These are phyloP conservation scores for Hymenoscyphus repandus DNA, from an alignment of 2,329 filamentous ascomycete species.

Conservation along the genomic window DNA sequence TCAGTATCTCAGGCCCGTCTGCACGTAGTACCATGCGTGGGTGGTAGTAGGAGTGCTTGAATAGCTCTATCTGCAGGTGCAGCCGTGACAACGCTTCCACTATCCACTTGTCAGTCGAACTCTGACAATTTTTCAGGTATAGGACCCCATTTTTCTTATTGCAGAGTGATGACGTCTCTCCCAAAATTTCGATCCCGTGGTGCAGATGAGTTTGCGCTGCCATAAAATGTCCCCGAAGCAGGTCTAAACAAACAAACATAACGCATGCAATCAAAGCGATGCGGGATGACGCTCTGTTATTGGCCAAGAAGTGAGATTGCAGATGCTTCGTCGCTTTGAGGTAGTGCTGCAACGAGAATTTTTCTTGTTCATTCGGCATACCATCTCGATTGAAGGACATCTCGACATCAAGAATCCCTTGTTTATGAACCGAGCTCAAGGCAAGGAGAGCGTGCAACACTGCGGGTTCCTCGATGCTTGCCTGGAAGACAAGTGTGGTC, in stretches of 20 bases:
- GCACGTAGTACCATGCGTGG: background rate
- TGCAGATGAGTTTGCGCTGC: conserved; percentile 20
- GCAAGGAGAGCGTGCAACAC: conserved; percentile 36
- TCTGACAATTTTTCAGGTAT: background rate
- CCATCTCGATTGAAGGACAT: conserved; percentile 15
- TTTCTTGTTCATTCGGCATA: conserved; percentile 21
- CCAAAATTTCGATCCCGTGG: conserved; percentile 20
- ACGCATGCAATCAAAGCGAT: conserved; percentile 21
- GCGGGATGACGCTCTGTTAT: conserved; percentile 13
- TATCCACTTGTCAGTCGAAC: conserved; percentile 39
- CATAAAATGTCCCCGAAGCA: conserved; percentile 16
- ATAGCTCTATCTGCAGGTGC: conserved; percentile 30
- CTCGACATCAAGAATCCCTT: conserved; percentile 15
- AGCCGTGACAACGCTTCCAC: conserved; percentile 35
- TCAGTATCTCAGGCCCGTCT: too few species aligned
- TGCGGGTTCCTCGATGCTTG: conserved; percentile 29
- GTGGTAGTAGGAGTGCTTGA: conserved; percentile 6
- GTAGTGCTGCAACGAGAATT: conserved; percentile 43
- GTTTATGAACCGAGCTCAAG: conserved; percentile 36
- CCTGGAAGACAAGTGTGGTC: conserved; percentile 33
- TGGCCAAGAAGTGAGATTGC: conserved; percentile 32
- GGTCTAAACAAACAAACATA: conserved; percentile 21
- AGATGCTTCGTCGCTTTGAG: conserved; percentile 43
- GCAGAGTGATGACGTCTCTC: conserved; percentile 1
- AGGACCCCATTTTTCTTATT: background rate